Evolutionary conservation across 345 rosid genomes (phyloP), one percentile per base, ranked within the genome.

Genomic region (Mangifera indica): DNA sequence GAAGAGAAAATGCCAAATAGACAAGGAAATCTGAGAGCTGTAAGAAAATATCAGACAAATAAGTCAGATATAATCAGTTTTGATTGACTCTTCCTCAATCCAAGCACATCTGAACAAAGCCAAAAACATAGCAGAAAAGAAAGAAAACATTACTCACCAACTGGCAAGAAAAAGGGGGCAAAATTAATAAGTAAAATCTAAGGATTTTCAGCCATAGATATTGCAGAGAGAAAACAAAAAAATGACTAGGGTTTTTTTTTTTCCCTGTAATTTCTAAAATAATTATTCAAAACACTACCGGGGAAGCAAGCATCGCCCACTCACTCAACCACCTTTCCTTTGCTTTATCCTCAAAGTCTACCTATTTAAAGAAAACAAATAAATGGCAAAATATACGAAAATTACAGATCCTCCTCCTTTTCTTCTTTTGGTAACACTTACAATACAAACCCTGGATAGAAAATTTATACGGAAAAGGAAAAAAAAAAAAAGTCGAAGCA

Each of bases 341-440:
- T 76, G 56, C 64, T 54, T 54, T 55, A 71, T 42, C 20, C 52
- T 60, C 42, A 54, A 52, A 65, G 54, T 55, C 68, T 53, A 65
- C 74, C 73, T 24, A 79, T 58, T 58, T 46, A 45, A 11, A 70
- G 45, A 57, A 59, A 3, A 29, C 1, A 29, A 29, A 5, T 60
- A 11, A 52, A 29, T 10, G 3, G 32, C 10, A 29, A 10, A 49
- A 3, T 15, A 10, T 20, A 1, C 1, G 20, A 77, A 46, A 45
- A 74, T 72, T 60, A 66, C 66, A 70, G 69, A 76, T 66, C 80
- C 81, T 79, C 79, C 59, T 74, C 59, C 26, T 78, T 84, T 86
- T 66, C 88, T 81, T 73, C 65, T 82, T 84, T 78, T 77, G 88
- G 90, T 78, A 84, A 29, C 32, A 29, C 32, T 29, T 29, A 29